Percentiles rank a stretch among this genome's conserved stretches.
These are phyloP conservation scores for Penicillium crustosum DNA, from an alignment of 2,329 filamentous ascomycete species.

Conservation along the genomic window DNA sequence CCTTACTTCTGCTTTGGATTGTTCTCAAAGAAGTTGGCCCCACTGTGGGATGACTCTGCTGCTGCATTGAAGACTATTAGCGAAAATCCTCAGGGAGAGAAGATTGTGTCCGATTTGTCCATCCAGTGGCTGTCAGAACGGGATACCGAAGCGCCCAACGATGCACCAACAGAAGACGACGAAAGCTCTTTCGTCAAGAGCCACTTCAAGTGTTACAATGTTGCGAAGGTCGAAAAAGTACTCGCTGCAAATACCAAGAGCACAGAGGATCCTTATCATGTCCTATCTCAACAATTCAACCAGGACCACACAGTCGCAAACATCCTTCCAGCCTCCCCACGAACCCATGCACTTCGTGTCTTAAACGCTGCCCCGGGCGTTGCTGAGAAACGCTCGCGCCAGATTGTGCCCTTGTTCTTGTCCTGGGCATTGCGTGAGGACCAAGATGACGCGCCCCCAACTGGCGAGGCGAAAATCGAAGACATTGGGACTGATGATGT, in stretches of 20 bases:
- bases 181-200: conserved; percentile 28
- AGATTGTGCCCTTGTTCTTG: conserved; percentile 81
- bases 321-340: conserved; percentile 51
- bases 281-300: conserved; percentile 65
- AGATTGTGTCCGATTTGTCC: conserved; percentile 67
- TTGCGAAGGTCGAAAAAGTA: conserved; percentile 58
- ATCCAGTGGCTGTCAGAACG: conserved; percentile 69
- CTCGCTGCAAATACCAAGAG: conserved; percentile 55
- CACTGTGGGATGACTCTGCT: conserved; percentile 82
- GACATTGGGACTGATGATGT: conserved; percentile 18
- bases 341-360: conserved; percentile 77
- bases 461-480: conserved; percentile 15
- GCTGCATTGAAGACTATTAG: conserved; percentile 73
- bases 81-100: conserved; percentile 69
- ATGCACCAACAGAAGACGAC: conserved; percentile 27
- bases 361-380: conserved; percentile 70
- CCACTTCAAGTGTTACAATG: conserved; percentile 80
- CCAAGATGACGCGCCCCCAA: conserved; percentile 38
- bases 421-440: conserved; percentile 67
- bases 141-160: conserved; percentile 24
- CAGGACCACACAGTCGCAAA: conserved; percentile 52
- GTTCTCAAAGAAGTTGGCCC: conserved; percentile 79
- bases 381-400: conserved; percentile 82
- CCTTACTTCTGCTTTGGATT: conserved; percentile 85
- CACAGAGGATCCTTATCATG: conserved; percentile 55